Percentiles rank a stretch among this genome's conserved stretches.
These are phyloP conservation scores for Fusarium tjaetaba DNA, from an alignment of 2,329 filamentous ascomycete species.

Conservation along the genomic window DNA sequence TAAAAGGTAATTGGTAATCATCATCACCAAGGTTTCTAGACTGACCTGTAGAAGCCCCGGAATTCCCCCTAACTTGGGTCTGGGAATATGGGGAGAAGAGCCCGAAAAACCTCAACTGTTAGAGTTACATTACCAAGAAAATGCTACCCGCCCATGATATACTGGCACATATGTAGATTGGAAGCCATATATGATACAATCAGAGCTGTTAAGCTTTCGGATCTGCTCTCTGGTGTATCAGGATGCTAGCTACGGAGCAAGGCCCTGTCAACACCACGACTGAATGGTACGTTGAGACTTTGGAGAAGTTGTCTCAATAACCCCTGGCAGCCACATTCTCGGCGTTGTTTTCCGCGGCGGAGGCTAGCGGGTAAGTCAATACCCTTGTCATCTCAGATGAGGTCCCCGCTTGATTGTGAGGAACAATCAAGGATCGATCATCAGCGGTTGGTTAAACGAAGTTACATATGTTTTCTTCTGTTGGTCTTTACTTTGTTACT, in stretches of 20 bases:
- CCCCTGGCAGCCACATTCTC: constrained; percentile 15
- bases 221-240: neutral
- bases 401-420: neutral
- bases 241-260: neutral
- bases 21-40: neutral
- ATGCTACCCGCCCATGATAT: neutral
- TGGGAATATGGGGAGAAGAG: neutral
- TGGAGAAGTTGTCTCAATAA: neutral
- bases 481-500: neutral
- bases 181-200: neutral
- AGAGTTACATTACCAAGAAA: neutral
- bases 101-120: neutral
- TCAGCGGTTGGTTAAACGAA: neutral
- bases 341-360: neutral
- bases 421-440: neutral
- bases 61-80: neutral
- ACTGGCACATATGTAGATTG: neutral
- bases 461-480: constrained; percentile 21
- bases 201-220: neutral
- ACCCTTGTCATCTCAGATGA: neutral
- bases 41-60: neutral
- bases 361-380: constrained; percentile 11
- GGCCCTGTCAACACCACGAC: neutral
- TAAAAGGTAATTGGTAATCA: neutral
- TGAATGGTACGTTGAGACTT: constrained; percentile 4